phyloP scores from a whole-genome alignment of 164 flowering plant species.

The Nelumbo lutea region DNA sequence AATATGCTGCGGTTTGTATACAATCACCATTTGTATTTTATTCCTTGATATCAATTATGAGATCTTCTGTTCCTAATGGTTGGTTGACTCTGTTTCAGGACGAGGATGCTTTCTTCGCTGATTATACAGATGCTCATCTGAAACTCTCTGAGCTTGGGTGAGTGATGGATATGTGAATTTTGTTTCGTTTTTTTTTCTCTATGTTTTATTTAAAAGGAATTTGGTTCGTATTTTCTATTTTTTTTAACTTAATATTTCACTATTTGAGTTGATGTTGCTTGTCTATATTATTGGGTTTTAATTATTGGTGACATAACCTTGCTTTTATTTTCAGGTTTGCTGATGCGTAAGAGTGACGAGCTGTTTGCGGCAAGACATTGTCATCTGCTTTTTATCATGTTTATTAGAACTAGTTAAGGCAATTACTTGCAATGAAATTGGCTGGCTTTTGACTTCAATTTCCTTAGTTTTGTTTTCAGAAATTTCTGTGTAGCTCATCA shows the following conservation, averaged over 20 bases:
- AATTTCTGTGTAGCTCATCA: no score
- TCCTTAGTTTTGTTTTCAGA: no score
- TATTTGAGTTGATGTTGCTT: not conserved
- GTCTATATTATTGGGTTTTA: not conserved
- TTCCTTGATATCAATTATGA: not conserved
- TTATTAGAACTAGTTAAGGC: not conserved
- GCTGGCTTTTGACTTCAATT: no score
- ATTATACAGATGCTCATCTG: conserved; percentile 21
- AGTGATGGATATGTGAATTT: not conserved
- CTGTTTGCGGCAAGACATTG: not conserved
- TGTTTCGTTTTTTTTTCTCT: no score
- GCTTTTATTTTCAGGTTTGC: no score
- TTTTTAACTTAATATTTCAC: no score
- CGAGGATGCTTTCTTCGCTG: conserved; percentile 22
- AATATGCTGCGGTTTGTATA: conserved; percentile 46
- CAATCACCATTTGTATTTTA: not conserved
- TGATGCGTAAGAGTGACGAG: not conserved
- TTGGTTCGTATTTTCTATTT: no score
- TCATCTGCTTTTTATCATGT: not conserved
- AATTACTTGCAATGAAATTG: no score
- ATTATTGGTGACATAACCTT: no score
- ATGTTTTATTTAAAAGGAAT: no score
- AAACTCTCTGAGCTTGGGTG: conserved; percentile 23
- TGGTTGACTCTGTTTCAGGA: conserved; percentile 9
- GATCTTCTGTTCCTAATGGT: no score